These are phyloP conservation scores for Penicillium waksmanii DNA, from an alignment of 495 filamentous ascomycete genomes.

Conservation along the genomic window DNA sequence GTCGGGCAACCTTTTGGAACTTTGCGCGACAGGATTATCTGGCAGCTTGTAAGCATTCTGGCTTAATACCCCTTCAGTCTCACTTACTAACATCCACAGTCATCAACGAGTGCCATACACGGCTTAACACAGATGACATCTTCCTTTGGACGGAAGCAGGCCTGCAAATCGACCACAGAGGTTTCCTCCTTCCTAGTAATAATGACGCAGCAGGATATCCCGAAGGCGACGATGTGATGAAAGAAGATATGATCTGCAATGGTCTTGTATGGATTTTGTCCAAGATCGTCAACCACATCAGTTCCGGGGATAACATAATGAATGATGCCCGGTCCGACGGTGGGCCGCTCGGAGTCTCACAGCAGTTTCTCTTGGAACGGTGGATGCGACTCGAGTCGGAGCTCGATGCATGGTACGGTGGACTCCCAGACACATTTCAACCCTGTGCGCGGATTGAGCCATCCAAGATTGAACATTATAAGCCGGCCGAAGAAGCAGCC, in stretches of 20 bases:
- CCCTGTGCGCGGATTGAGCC: constrained; percentile 50
- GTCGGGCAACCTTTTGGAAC: constrained; percentile 67
- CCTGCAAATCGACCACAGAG: constrained; percentile 57
- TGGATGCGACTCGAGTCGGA: constrained; percentile 60
- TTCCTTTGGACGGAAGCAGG: constrained; percentile 64
- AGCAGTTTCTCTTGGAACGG: constrained; percentile 57
- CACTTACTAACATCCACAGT: constrained; percentile 34
- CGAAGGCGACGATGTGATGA: constrained; percentile 54
- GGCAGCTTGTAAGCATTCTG: constrained; percentile 56
- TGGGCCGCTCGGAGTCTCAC: constrained; percentile 52
- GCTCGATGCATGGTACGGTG: constrained; percentile 61
- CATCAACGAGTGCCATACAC: constrained; percentile 63
- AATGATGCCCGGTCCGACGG: constrained; percentile 36
- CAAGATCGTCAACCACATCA: constrained; percentile 66
- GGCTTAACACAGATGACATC: constrained; percentile 64
- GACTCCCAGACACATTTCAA: constrained; percentile 60
- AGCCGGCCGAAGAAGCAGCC: constrained; percentile 30
- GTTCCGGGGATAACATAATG: constrained; percentile 51
- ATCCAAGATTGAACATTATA: constrained; percentile 22
- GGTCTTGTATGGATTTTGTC: constrained; percentile 65
- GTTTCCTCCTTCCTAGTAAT: constrained; percentile 59
- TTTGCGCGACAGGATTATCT: constrained; percentile 68
- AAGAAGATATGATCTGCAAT: constrained; percentile 66
- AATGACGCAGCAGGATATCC: constrained; percentile 46
- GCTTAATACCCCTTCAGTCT: no score